Evolutionary conservation across 129 eudicot genomes (phyloP).

Genomic region (Escallonia herrerae): DNA sequence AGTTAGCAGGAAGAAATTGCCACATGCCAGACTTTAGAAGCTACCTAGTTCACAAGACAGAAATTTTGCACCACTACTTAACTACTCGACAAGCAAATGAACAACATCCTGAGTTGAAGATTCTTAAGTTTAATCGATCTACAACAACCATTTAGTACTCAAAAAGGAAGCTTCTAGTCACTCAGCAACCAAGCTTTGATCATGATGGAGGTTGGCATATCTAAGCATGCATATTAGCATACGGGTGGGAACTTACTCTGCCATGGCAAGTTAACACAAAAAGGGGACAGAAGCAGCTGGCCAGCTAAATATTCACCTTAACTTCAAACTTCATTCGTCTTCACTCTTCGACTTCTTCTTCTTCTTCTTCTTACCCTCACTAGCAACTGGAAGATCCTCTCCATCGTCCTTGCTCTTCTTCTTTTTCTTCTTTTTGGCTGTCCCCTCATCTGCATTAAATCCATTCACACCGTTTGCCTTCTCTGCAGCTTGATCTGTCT

Average conservation of each 20-base stretch:
- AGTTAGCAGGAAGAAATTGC: too few species aligned
- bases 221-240: neutral
- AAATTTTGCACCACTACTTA: too few species aligned
- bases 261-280: neutral
- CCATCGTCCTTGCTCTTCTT: slow-evolving; percentile 51
- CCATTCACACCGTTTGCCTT: neutral
- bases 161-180: neutral
- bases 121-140: too few species aligned
- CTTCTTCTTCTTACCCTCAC: slow-evolving; percentile 72
- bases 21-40: too few species aligned
- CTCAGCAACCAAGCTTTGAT: neutral
- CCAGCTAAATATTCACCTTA: neutral
- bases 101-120: too few species aligned
- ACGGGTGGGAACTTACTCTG: neutral
- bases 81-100: too few species aligned
- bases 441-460: neutral
- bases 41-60: too few species aligned
- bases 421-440: slow-evolving; percentile 20
- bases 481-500: neutral
- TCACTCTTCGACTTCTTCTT: slow-evolving; percentile 32
- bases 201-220: neutral
- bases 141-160: neutral
- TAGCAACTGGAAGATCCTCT: slow-evolving; percentile 38
- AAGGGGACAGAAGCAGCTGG: neutral
- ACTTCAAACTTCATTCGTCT: slow-evolving; percentile 14